These are phyloP conservation scores for Tolypocladium pustulatum DNA, from an alignment of 2,329 filamentous ascomycete genomes.

Conservation along the genomic window DNA sequence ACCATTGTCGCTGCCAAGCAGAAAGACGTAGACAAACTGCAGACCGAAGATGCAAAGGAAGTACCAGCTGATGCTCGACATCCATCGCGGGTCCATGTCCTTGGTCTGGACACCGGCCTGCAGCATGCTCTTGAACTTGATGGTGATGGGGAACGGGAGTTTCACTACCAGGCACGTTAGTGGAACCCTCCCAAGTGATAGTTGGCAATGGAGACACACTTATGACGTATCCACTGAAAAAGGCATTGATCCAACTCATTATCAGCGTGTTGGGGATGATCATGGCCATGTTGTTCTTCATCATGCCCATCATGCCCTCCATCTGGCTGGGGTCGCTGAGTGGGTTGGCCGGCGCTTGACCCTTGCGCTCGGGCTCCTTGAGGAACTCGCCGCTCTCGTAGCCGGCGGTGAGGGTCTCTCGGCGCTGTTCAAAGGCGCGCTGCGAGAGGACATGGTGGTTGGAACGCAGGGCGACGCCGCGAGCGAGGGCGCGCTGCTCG, in stretches of 20 bases:
- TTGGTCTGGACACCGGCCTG: conserved; percentile 93
- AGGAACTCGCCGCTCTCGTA: conserved; percentile 82
- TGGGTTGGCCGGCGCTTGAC: conserved; percentile 83
- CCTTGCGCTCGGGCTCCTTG: conserved; percentile 77
- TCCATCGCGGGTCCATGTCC: conserved; percentile 96
- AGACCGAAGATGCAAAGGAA: conserved; percentile 95
- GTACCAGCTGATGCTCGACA: conserved; percentile 98
- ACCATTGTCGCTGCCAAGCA: conserved; percentile 94
- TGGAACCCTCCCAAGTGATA: not conserved
- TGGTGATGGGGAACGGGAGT: conserved; percentile 91
- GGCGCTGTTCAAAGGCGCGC: conserved; percentile 67
- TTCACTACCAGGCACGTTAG: conserved; percentile 54
- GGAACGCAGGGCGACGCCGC: conserved; percentile 71
- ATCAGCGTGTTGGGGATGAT: conserved; percentile 98
- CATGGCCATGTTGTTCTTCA: conserved; percentile 99
- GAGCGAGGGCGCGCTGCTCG: conserved; percentile 76
- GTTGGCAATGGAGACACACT: conserved; percentile 40
- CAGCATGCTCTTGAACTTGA: conserved; percentile 99
- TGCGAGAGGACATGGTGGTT: conserved; percentile 74
- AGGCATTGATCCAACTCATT: conserved; percentile 99
- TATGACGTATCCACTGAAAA: conserved; percentile 96
- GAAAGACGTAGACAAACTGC: conserved; percentile 94
- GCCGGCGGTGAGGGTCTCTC: conserved; percentile 67
- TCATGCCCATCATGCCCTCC: conserved; percentile 99
- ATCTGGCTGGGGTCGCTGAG: conserved; percentile 93